Evolutionary conservation across 176 grass and related monocot species (phyloP), one percentile per base, ranked within the genome.

Genomic region (Miscanthus lutarioriparius): DNA sequence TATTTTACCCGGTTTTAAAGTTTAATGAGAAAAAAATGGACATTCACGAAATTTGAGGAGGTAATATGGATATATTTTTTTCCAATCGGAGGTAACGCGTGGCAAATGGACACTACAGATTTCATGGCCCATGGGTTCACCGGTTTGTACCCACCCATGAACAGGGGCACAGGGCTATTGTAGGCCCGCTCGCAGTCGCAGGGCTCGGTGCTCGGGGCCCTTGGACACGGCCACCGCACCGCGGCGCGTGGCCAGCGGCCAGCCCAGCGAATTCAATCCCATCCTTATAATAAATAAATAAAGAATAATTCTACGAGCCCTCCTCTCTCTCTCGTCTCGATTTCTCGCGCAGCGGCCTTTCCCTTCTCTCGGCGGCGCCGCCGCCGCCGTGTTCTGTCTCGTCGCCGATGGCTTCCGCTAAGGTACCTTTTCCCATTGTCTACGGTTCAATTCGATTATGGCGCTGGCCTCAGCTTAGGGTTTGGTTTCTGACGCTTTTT

Each of bases 321-420:
- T n/a, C 74, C 48, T 10, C 28, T 35, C 33, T 35, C 33, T 35
- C 33, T 4, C 33, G 3, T 4, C 33, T 48, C 36, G 20, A 1
- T 64, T 66, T 45, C 72, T 77, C 74, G 28, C 65, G 23, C 7
- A 20, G 74, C 75, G 44, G 67, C 58, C 56, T 54, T 68, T 53
- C 38, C 32, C 62, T 37, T 40, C 20, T 4, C 3, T 38, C 39
- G 33, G 33, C 33, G 30, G 62, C 65, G 32, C 78, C 64, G 30
- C 27, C 15, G 8, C 30, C 8, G 26, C 15, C 20, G 2, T 51
- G 13, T 54, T 53, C 5, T 7, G 36, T 41, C 44, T 15, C 15
- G 26, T 23, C 10, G 66, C 54, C 62, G 37, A 98, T 98, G 95
- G 85, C 92, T 33, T 86, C 91, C 6, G 67, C 85, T 5, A 93